Evolutionary conservation across 306 rosid genomes (phyloP), one percentile per base, ranked within the genome.

Genomic region (Quercus bicolor): DNA sequence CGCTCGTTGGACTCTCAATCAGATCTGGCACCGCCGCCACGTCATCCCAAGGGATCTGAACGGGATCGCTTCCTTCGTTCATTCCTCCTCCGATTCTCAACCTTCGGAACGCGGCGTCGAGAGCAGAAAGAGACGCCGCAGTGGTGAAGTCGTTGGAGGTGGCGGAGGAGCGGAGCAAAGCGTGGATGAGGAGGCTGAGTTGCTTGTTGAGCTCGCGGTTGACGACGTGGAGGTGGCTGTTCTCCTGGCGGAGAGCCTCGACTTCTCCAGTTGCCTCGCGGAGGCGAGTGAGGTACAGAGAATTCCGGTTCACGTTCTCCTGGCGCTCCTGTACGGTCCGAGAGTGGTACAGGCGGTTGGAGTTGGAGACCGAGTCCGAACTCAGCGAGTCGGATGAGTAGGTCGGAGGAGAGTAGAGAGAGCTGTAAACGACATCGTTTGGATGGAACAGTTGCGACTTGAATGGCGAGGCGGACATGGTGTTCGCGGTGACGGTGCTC

Each of bases 221-320:
- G 69, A 87, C 74, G 2, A 86, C 84, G 21, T 89, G 90, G 78
- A 94, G 97, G 48, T 85, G 91, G 51, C 61, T 78, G 77, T 94
- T 94, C 87, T 94, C 97, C 43, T 72, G 87, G 16, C 86, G 85
- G 78, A 94, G 97, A 78, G 88, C 82, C 45, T 90, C 91, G 5
- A 90, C 91, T 82, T 94, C 97, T 72, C 84, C 89, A 54, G 88
- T 81, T 57, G 86, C 84, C 54, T 87, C 94, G 19, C 86, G 91
- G 31, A 94, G 92, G 48, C 86, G 94, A 78, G 72, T 82, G 72
- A 94, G 93, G 78, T 89, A 90, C 89, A 92, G 90, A 70, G 85
- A 91, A 28, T 89, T 93, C 13, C 97, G 92, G 82, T 94, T 94
- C 74, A 94, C 90, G 93, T 92, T 87, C 56, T 94, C 98, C 81